phyloP scores from a whole-genome alignment of 2,329 filamentous ascomycete species.

The Diaporthe citri region DNA sequence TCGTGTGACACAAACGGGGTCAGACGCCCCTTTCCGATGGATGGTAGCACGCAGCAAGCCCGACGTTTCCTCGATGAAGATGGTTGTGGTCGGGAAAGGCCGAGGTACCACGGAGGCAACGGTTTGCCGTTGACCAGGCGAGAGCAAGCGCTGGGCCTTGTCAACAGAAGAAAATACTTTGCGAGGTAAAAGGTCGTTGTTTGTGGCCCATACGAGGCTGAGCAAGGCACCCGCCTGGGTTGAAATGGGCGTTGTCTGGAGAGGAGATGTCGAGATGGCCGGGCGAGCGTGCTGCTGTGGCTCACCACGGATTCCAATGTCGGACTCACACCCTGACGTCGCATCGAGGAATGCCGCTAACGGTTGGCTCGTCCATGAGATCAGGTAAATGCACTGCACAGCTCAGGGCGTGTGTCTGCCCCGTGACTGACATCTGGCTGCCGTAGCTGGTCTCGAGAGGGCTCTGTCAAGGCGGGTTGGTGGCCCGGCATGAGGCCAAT shows the following conservation, averaged over 20 bases:
- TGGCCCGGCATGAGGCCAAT: conserved; percentile 12
- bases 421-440: not conserved
- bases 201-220: not conserved
- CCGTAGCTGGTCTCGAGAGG: not conserved
- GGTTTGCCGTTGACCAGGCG: not conserved
- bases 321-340: not conserved
- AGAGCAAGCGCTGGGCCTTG: not conserved
- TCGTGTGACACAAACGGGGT: not conserved
- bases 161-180: not conserved
- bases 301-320: not conserved
- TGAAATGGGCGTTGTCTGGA: not conserved
- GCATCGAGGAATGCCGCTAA: not conserved
- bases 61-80: not conserved
- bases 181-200: not conserved
- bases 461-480: conserved; percentile 2
- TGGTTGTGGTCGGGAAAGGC: not conserved
- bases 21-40: not conserved
- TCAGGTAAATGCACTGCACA: not conserved
- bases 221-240: not conserved
- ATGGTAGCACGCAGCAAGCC: not conserved
- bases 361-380: not conserved
- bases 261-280: not conserved
- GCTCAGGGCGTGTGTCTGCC: not conserved
- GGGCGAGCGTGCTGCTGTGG: not conserved
- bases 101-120: not conserved